phyloP scores from a whole-genome alignment of 495 filamentous ascomycete genomes.

The Neurospora hispaniola region DNA sequence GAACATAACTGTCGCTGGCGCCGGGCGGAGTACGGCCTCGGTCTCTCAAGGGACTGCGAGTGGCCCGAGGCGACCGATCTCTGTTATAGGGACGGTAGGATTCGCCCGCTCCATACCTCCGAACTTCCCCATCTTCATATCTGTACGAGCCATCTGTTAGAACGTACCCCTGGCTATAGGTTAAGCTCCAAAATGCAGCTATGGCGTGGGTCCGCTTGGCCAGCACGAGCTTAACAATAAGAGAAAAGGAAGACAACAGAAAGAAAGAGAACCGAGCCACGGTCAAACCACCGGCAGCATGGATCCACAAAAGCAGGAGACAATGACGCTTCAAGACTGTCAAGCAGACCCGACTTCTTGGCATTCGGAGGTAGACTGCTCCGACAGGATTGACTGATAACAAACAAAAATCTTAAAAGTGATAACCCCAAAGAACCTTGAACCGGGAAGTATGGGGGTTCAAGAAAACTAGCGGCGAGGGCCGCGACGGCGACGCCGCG shows the following conservation, averaged over 20 bases:
- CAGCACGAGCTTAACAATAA: not conserved
- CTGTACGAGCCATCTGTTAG: conserved; percentile 10
- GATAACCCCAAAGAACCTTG: not conserved
- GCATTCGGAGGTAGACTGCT: not conserved
- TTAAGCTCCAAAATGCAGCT: not conserved
- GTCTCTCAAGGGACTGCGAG: conserved; percentile 32
- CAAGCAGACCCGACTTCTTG: not conserved
- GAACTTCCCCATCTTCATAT: conserved; percentile 46
- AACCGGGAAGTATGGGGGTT: not conserved
- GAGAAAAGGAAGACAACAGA: not conserved
- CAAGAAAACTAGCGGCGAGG: not conserved
- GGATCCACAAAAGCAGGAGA: not conserved
- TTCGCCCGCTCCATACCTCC: conserved; percentile 46
- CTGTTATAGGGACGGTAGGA: conserved; percentile 43
- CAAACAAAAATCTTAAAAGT: not conserved
- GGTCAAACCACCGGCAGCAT: not conserved
- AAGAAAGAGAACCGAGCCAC: not conserved
- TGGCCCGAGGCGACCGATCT: conserved; percentile 33
- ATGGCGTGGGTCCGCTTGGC: not conserved
- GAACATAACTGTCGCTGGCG: conserved; percentile 26
- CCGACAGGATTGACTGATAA: not conserved
- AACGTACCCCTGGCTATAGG: not conserved
- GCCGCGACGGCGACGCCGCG: not conserved
- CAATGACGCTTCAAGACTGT: not conserved
- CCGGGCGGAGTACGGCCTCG: conserved; percentile 22